These are phyloP conservation scores for Apiospora arundinis DNA, from an alignment of 2,329 filamentous ascomycete genomes.

Conservation along the genomic window DNA sequence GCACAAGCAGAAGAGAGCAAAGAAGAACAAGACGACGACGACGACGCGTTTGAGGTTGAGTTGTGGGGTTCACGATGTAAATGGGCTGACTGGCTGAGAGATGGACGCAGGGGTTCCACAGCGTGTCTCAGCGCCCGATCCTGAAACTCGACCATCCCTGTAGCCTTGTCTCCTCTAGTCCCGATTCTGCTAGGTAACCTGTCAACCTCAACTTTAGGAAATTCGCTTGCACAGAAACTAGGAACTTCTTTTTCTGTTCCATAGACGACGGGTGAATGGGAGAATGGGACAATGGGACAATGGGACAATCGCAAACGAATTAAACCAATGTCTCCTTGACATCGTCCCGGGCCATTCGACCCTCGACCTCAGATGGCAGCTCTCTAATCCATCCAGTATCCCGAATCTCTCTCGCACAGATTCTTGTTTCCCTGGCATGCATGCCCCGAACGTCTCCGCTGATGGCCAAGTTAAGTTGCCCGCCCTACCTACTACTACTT, in stretches of 20 bases:
- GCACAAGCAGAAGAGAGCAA: neutral
- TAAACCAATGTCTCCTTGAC: neutral
- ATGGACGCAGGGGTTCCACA: slow-evolving; percentile 10
- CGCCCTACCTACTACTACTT: neutral
- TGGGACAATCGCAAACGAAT: neutral
- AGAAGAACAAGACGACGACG: neutral
- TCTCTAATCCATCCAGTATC: neutral
- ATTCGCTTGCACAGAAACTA: neutral
- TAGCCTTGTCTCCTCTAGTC: neutral
- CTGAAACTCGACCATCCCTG: slow-evolving; percentile 18
- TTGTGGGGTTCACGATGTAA: slow-evolving; percentile 19
- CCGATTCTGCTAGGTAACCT: neutral
- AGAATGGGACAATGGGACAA: neutral
- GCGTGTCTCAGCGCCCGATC: slow-evolving; percentile 18
- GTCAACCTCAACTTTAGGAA: slow-evolving; percentile 11
- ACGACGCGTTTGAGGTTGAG: slow-evolving; percentile 20
- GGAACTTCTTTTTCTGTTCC: neutral
- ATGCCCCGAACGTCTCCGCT: neutral
- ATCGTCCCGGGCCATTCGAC: neutral
- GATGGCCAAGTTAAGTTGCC: neutral
- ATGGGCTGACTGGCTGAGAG: slow-evolving; percentile 16
- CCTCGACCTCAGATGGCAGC: slow-evolving; percentile 6
- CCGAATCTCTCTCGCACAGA: neutral
- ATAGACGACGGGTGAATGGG: neutral
- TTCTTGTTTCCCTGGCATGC: neutral